Evolutionary conservation across 2,329 filamentous ascomycete genomes (phyloP), one percentile per base, ranked within the genome.

Genomic region (Penicillium rolfsii): DNA sequence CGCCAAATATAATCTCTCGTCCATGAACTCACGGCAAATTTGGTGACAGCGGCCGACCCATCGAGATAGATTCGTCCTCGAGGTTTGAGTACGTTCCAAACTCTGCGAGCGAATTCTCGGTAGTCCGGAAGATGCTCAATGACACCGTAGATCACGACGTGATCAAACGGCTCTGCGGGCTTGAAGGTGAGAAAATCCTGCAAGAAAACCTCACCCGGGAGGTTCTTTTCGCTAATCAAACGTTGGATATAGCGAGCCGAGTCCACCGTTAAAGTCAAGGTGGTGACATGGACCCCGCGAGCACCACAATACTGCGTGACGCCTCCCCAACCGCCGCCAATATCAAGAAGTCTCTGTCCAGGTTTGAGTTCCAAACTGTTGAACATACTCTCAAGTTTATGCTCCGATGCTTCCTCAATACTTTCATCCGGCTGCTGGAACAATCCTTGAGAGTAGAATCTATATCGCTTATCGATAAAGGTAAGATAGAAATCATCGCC

Each of bases 91-190:
- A 64, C 57, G 26, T 64, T 52, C 62, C 62, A 64, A 30, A 64
- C 16, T 9, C 19, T 41, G 30, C 54, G 38, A 24, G 64, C 58
- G 19, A 65, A 61, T 14, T 35, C 54, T 3, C 54, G 58, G 40
- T 65, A 65, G 26, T 66, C 55, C 2, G 64, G 64, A 38, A 66
- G 53, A 30, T 65, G 62, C 35, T 66, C 61, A 22, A 61, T 63
- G 6, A 60, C 43, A 1, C 60, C 60, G n/a, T 52, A 50, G 1
- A 36, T 60, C 7, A 60, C 57, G 11, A 57, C 49, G 52, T 63
- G 53, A 30, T 63, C 58, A 8, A 58, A 63, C 11, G 22, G 61
- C 38, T 58, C 50, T 12, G 58, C 36, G 3, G 61, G 58, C n/a
- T 55, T 49, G 33, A 52, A 58, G 1, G 43, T 36, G 14, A 63